Conservation (phyloP, 179 eudicot genomes). For the Actinidia arguta region DNA sequence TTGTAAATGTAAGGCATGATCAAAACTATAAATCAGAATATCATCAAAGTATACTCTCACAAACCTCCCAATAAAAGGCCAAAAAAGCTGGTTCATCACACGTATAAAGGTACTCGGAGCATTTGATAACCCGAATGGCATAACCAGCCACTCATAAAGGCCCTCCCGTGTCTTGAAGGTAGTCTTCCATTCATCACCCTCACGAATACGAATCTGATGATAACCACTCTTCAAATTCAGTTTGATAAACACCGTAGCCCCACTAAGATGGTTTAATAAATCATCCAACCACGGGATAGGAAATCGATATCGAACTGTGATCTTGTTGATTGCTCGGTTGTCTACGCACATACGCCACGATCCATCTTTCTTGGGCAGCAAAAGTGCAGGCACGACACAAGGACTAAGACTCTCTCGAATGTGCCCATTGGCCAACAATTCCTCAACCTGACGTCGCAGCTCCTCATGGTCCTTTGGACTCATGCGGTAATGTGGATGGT, state of each 20-base stretch:
- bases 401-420: neutral
- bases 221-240: no score
- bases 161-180: no score
- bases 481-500: neutral
- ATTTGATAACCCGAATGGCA: neutral
- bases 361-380: neutral
- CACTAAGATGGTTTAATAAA: neutral
- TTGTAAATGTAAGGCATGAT: neutral
- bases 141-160: neutral
- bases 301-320: neutral
- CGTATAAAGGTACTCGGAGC: no score
- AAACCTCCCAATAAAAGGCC: no score
- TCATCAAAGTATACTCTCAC: no score
- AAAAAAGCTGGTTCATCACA: no score
- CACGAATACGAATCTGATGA: no score
- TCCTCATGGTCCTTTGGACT: neutral
- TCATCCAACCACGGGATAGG: neutral
- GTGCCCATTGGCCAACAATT: neutral
- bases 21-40: neutral
- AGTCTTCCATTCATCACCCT: no score
- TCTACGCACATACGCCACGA: no score
- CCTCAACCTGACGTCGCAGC: no score
- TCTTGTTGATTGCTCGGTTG: no score
- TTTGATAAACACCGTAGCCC: no score
- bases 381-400: neutral